These are phyloP conservation scores for Platismatia glauca DNA, from an alignment of 495 filamentous ascomycete species.

Conservation along the genomic window DNA sequence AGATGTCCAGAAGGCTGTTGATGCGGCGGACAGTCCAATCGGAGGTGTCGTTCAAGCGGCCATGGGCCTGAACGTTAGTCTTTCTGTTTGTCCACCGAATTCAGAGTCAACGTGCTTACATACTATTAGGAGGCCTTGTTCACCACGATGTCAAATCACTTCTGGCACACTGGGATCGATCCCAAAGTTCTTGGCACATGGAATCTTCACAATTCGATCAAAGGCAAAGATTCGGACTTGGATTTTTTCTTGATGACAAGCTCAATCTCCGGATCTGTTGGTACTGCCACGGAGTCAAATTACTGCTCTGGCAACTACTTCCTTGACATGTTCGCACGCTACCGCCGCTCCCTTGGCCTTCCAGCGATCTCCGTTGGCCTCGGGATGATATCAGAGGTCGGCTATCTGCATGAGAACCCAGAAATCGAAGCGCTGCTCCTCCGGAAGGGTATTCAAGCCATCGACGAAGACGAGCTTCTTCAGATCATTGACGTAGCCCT, in stretches of 20 bases:
- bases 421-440: conserved; percentile 29
- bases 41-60: conserved; percentile 22
- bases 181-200: conserved; percentile 22
- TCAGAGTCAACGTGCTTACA: neutral
- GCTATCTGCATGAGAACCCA: conserved; percentile 31
- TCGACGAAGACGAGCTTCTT: conserved; percentile 32
- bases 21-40: neutral
- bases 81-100: neutral
- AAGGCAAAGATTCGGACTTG: conserved; percentile 10
- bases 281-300: conserved; percentile 17
- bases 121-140: conserved; percentile 7
- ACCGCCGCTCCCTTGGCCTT: conserved; percentile 1
- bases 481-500: conserved; percentile 31
- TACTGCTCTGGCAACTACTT: conserved; percentile 22
- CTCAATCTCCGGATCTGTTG: conserved; percentile 16
- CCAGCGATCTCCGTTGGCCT: conserved; percentile 21
- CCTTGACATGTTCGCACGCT: conserved; percentile 13
- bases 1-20: conserved; percentile 26
- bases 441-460: conserved; percentile 24
- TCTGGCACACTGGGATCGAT: conserved; percentile 7
- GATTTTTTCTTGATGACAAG: conserved; percentile 26
- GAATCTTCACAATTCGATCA: conserved; percentile 25
- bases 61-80: conserved; percentile 19
- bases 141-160: conserved; percentile 5
- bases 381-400: conserved; percentile 26